Base-by-base conservation (phyloP, 441 rosid species). In the Erodium moschatum region DNA sequence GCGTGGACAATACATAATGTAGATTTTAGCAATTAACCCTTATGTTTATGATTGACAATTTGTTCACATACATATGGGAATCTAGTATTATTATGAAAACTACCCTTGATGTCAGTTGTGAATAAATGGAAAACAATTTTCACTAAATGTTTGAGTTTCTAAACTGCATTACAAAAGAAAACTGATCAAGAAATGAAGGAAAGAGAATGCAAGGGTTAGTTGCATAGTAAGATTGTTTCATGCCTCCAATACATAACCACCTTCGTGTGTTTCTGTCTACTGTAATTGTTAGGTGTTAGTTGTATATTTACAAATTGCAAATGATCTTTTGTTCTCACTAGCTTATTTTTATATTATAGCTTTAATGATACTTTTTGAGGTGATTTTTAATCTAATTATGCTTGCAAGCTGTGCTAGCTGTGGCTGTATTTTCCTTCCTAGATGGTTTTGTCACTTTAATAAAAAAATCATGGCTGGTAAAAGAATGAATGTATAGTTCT, bases 31-130 rank as follows among this genome's bases (percentile, higher is more conserved):
- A n/a, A n/a, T n/a, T n/a, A n/a, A n/a, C n/a, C n/a, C 38, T 66
- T 35, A 11, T 40, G 66, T 68, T 60, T 27, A 56, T 15, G 8
- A 21, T 44, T n/a, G 24, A 48, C 64, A 60, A 16, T 42, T 69
- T 67, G 33, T 33, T 77, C 20, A 67, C 60, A 54, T 61, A 61
- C 72, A 21, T 27, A 29, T 24, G 35, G 65, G 38, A 11, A 24
- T 27, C 5, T 62, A 13, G 0, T 27, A 6, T 60, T 60, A 21
- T 21, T 11, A 20, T 21, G 21, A 12, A 60, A 60, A 60, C 20
- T 10, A 60, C 9, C 15, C 15, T 13, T 1, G n/a, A 6, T 61
- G 64, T 13, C 15, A 27, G 13, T 24, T 62, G 15, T 62, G 35
- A 62, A 5, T 2, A 38, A 38, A 0, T 44, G 5, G 42, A 38